Base-by-base conservation (phyloP, 2,329 filamentous ascomycete genomes). In the Penicillium verrucosum region DNA sequence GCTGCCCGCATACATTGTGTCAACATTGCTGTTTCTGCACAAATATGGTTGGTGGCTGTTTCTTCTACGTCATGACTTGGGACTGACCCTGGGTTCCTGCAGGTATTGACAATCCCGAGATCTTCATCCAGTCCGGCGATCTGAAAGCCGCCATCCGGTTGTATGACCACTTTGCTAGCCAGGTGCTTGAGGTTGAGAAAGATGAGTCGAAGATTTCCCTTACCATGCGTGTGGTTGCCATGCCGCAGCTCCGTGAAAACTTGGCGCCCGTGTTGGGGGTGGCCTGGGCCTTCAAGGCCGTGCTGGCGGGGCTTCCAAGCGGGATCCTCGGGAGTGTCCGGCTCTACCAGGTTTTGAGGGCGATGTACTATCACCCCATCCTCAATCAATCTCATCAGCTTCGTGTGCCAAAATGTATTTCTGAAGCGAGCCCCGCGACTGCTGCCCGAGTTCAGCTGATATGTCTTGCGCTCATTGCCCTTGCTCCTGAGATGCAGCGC, bases 1-100 rank as follows among this genome's bases (percentile, higher is more conserved):
- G 43, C 65, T 80, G 16, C 77, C 77, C 2, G 71, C 71, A n/a
- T 77, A 74, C 47, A 72, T 80, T 56, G 77, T 76, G 34, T 74
- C 75, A 29, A 72, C 70, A n/a, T 65, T 72, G 12, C 61, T 64
- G 21, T 77, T 74, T 59, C 56, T 80, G 51, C 62, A 68, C 2
- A 52, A 48, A 54, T 57, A 53, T 51, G 55, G 61, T 66, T 42
- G 18, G 60, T 56, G 30, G 32, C n/a, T n/a, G 21, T 9, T 16
- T 29, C 30, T 36, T 46, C 16, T 46, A 54, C 44, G 32, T 59
- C 43, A 56, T 57, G 37, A 25, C 42, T 23, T 46, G 18, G 18
- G 11, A 21, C 51, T 57, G 38, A 63, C 57, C 59, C 18, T 14
- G 52, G 43, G 49, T 54, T 59, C 53, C 44, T 57, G 51, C 32